Conservation (phyloP, 768 basidiomycete species). For the Naganishia vaughanmartiniae region DNA sequence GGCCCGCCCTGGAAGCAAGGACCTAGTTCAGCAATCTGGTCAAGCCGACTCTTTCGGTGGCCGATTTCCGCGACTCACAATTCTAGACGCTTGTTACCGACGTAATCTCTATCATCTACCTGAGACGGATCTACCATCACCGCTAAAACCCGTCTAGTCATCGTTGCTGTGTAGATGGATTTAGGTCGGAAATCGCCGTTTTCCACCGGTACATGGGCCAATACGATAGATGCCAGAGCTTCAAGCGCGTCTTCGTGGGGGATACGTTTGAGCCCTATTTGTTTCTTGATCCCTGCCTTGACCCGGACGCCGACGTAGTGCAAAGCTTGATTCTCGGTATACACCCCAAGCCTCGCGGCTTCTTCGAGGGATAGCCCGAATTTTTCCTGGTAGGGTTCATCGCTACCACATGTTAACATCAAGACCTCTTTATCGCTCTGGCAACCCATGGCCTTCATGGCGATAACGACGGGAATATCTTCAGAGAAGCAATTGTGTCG, state of each 20-base stretch:
- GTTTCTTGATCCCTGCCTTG: constrained; percentile 67
- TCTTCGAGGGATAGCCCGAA: constrained; percentile 94
- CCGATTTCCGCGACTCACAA: constrained; percentile 62
- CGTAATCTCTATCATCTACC: constrained; percentile 98
- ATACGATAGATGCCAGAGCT: constrained; percentile 92
- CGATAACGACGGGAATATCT: constrained; percentile 92
- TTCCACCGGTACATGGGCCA: constrained; percentile 90
- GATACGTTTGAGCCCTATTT: constrained; percentile 55
- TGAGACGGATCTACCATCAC: constrained; percentile 94
- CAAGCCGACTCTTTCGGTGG: constrained; percentile 25
- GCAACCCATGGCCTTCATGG: constrained; percentile 91
- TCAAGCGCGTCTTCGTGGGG: constrained; percentile 92
- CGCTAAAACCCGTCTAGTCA: constrained; percentile 94
- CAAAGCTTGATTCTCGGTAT: constrained; percentile 87
- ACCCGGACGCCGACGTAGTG: constrained; percentile 93
- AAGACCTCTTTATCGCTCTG: constrained; percentile 98
- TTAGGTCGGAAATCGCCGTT: constrained; percentile 87
- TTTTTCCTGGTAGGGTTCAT: constrained; percentile 77
- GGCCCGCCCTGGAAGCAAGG: constrained; percentile 72
- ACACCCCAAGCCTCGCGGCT: constrained; percentile 61
- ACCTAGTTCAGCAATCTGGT: constrained; percentile 20
- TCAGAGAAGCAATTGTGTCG: constrained; percentile 97
- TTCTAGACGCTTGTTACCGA: constrained; percentile 97
- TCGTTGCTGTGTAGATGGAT: constrained; percentile 93
- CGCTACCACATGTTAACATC: constrained; percentile 84